Conservation (phyloP, 345 rosid species). For the Syzygium oleosum region DNA sequence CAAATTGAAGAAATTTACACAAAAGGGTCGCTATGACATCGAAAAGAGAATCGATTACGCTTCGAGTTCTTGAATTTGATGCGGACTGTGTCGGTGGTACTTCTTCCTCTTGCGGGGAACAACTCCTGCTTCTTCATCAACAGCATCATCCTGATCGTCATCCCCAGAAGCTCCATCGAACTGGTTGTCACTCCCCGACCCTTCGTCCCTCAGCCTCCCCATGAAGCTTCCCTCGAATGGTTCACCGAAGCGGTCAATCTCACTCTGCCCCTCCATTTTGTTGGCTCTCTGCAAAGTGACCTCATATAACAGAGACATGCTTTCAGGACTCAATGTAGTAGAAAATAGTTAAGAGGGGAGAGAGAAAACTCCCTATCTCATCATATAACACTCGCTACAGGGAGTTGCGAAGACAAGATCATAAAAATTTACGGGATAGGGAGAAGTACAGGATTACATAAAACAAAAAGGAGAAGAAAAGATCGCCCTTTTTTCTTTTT, state of each 20-base stretch:
- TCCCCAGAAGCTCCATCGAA: slow-evolving; percentile 20
- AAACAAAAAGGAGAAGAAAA: not conserved
- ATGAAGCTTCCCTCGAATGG: slow-evolving; percentile 29
- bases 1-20: not conserved
- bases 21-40: not conserved
- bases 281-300: not conserved
- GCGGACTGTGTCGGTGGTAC: slow-evolving; percentile 67
- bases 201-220: slow-evolving; percentile 17
- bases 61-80: slow-evolving; percentile 79
- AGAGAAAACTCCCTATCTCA: not conserved
- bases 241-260: slow-evolving; percentile 27
- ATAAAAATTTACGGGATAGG: not conserved
- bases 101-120: slow-evolving; percentile 35
- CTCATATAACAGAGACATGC: not conserved
- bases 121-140: slow-evolving; percentile 15
- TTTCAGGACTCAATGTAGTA: not conserved
- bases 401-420: not conserved
- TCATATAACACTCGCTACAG: not conserved
- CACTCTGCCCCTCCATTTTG: not conserved
- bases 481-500: not conserved
- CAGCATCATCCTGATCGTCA: slow-evolving; percentile 41
- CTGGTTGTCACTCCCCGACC: not conserved
- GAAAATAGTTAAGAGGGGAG: not conserved
- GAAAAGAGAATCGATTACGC: slow-evolving; percentile 20
- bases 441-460: not conserved